Evolutionary conservation across 768 basidiomycete genomes (phyloP).

Genomic region (Naganishia onofrii): DNA sequence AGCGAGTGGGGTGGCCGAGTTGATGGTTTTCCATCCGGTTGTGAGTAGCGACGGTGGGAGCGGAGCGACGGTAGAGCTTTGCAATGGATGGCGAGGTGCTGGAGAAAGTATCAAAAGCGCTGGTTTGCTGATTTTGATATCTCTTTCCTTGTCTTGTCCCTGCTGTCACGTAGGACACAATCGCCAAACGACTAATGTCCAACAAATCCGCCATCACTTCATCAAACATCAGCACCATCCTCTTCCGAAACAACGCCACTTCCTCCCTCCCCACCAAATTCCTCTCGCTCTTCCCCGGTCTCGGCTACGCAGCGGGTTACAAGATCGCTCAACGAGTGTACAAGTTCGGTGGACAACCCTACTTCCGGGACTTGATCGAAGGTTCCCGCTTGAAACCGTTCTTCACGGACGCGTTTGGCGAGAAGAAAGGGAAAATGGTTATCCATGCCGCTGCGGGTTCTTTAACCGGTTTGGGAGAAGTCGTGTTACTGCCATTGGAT

Average conservation of each 20-base stretch:
- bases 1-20: slow-evolving; percentile 87
- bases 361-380: slow-evolving; percentile 87
- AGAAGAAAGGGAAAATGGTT: slow-evolving; percentile 91
- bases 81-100: neutral
- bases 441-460: slow-evolving; percentile 88
- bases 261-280: slow-evolving; percentile 68
- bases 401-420: slow-evolving; percentile 84
- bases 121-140: no score
- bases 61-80: neutral
- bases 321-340: slow-evolving; percentile 89
- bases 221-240: slow-evolving; percentile 66
- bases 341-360: slow-evolving; percentile 98
- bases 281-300: slow-evolving; percentile 83
- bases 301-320: slow-evolving; percentile 98
- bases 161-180: slow-evolving; percentile 70
- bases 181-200: slow-evolving; percentile 98
- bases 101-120: no score
- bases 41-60: slow-evolving; percentile 40
- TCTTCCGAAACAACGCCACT: slow-evolving; percentile 80
- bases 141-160: neutral
- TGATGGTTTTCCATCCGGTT: slow-evolving; percentile 84
- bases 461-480: slow-evolving; percentile 84
- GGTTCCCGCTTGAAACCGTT: slow-evolving; percentile 59
- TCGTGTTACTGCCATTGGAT: slow-evolving; percentile 92
- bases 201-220: slow-evolving; percentile 66